Base-by-base conservation (phyloP, 2,329 filamentous ascomycete genomes). In the Cladosporium halotolerans region DNA sequence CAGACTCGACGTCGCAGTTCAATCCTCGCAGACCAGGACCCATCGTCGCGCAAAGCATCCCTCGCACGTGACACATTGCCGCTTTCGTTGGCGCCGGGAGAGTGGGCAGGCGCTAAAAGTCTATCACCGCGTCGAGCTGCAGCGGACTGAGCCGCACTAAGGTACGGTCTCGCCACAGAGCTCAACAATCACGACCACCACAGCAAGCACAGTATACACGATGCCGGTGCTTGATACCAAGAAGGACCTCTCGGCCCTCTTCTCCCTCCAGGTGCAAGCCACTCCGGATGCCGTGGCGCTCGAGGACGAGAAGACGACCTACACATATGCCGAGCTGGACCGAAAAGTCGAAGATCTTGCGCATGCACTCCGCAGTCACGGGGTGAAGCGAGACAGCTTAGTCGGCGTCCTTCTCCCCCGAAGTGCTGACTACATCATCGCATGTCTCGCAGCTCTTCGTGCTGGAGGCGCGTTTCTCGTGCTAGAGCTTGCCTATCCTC, bases 381-480 rank as follows among this genome's bases (percentile, higher is more conserved):
- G 86, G 41, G 86, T 91, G 52, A 79, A 81, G 53, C 83, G 86
- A 55, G 86, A 92, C 68, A 79, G 77, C 60, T 77, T 89, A 14
- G 87, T 91, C 32, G 88, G 88, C 50, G 83, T 92, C 40, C 77
- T 91, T 49, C 78, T 91, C 65, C 84, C 82, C 53, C 82, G 87
- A 52, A 88, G 85, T 66, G 85, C 86, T 45, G 80, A 89, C 70
- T 89, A 91, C 70, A 85, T 92, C 56, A 83, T 91, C 68, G 83
- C 86, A 13, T 89, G 85, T 64, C 75, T 92, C 49, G 88, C 88
- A 23, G 82, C 85, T n/a, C 78, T 91, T 38, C 82, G 85, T 55
- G 87, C 88, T 2, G 88, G 87, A 48, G 88, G 88, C 51, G 88
- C 88, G 1, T 92, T 90, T 65, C 76, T 92, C 4, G 87, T 91